Evolutionary conservation across 169 alveolate genomes (phyloP).

Genomic region (Plasmodium yoelii): DNA sequence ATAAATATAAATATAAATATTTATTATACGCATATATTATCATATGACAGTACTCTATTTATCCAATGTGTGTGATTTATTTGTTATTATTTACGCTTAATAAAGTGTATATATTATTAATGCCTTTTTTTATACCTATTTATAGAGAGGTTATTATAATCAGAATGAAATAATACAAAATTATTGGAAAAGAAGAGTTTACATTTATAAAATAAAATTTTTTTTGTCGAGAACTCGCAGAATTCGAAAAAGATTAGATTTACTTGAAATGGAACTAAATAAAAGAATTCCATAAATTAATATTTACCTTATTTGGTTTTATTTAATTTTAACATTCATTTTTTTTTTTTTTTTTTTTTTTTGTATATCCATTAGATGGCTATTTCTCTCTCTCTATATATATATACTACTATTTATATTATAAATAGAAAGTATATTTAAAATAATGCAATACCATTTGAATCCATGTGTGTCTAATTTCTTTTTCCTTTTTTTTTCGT

Average conservation of each 20-base stretch:
- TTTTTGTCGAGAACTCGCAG: slow-evolving; percentile 65
- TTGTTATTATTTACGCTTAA: too few relatives aligned
- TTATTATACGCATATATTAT: slow-evolving; percentile 13
- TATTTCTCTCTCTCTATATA: slow-evolving; percentile 2
- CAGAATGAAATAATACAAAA: slow-evolving; percentile 66
- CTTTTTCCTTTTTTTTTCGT: too few relatives aligned
- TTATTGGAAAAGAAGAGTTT: slow-evolving; percentile 69
- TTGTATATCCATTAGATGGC: neutral
- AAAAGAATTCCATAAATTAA: slow-evolving; percentile 16
- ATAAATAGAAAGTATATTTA: too few relatives aligned
- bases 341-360: slow-evolving; percentile 19
- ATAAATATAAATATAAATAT: slow-evolving; percentile 2
- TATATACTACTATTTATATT: neutral
- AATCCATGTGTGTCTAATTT: too few relatives aligned
- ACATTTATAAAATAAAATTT: slow-evolving; percentile 59
- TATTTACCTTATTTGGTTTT: neutral
- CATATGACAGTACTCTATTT: neutral
- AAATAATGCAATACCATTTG: too few relatives aligned
- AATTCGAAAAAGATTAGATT: slow-evolving; percentile 50
- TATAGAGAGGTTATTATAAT: slow-evolving; percentile 56
- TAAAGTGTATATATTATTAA: neutral
- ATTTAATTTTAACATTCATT: neutral
- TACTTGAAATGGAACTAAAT: slow-evolving; percentile 25
- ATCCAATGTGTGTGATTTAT: neutral
- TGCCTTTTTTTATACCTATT: neutral